A percentile compares a stretch with the other conserved stretches of the same genome.
phyloP scores from a whole-genome alignment of 2,329 filamentous ascomycete genomes.

The Tolypocladium tropicale region DNA sequence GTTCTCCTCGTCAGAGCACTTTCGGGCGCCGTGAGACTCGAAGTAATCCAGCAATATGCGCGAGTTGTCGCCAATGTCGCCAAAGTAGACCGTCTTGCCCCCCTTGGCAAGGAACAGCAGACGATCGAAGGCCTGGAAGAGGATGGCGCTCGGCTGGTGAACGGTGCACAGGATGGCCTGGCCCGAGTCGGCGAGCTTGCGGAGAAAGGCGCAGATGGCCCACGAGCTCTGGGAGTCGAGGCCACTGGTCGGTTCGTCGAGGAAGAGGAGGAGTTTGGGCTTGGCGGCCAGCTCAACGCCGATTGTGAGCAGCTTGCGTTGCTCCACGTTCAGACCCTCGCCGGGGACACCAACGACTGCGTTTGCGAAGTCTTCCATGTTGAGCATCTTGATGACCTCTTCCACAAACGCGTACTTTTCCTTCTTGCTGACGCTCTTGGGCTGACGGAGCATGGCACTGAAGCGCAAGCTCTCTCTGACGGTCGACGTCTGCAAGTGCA shows the following conservation, averaged over 20 bases:
- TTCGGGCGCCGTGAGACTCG: slow-evolving; percentile 49
- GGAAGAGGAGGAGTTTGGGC: slow-evolving; percentile 48
- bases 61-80: slow-evolving; percentile 52
- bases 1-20: slow-evolving; percentile 53
- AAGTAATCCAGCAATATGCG: slow-evolving; percentile 52
- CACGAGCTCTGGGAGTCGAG: slow-evolving; percentile 55
- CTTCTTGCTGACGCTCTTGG: slow-evolving; percentile 36
- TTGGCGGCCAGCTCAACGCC: slow-evolving; percentile 49
- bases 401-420: slow-evolving; percentile 55
- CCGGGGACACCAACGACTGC: slow-evolving; percentile 55
- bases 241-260: slow-evolving; percentile 51
- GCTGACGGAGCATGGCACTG: slow-evolving; percentile 48
- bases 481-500: slow-evolving; percentile 44
- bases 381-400: slow-evolving; percentile 54
- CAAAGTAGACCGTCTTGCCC: slow-evolving; percentile 60
- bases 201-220: slow-evolving; percentile 51
- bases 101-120: slow-evolving; percentile 54
- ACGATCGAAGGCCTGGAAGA: slow-evolving; percentile 48
- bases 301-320: slow-evolving; percentile 52
- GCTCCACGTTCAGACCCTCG: slow-evolving; percentile 50
- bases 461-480: slow-evolving; percentile 45
- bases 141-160: slow-evolving; percentile 42
- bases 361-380: slow-evolving; percentile 57
- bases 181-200: slow-evolving; percentile 46
- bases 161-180: slow-evolving; percentile 46